phyloP scores from a whole-genome alignment of 2,329 filamentous ascomycete species.

The Botrytis tulipae region DNA sequence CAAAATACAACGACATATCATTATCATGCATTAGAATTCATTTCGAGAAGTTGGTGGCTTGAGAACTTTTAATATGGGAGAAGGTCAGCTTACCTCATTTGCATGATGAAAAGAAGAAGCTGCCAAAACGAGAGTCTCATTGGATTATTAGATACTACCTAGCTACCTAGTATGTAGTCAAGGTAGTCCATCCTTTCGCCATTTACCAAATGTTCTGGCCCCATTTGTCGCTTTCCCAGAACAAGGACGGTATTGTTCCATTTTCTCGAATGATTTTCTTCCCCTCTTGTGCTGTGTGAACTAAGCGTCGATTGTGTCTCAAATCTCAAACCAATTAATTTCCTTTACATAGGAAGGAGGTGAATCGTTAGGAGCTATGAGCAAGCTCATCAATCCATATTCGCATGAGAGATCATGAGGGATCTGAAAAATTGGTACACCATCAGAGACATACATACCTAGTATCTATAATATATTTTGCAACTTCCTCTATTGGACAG shows the following conservation, averaged over 20 bases:
- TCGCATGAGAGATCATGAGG: neutral
- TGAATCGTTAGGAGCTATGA: neutral
- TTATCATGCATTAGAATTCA: neutral
- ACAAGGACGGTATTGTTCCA: neutral
- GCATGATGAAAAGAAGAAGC: neutral
- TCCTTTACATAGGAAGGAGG: neutral
- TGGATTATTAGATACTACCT: neutral
- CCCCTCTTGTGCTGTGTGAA: neutral
- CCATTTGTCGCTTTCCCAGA: neutral
- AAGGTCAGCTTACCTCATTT: neutral
- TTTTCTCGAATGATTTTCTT: neutral
- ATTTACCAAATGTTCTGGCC: neutral
- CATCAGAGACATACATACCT: neutral
- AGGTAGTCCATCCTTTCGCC: neutral
- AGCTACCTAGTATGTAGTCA: neutral
- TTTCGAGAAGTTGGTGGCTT: neutral
- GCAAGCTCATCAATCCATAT: neutral
- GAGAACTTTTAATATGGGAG: neutral
- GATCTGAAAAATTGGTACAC: neutral
- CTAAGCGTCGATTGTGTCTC: neutral
- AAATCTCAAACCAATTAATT: neutral
- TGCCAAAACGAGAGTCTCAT: neutral
- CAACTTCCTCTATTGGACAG: neutral
- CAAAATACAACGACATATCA: too few relatives aligned
- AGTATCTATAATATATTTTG: neutral